Evolutionary conservation across 495 filamentous ascomycete genomes (phyloP).

Genomic region (Gamarada debralockiae): DNA sequence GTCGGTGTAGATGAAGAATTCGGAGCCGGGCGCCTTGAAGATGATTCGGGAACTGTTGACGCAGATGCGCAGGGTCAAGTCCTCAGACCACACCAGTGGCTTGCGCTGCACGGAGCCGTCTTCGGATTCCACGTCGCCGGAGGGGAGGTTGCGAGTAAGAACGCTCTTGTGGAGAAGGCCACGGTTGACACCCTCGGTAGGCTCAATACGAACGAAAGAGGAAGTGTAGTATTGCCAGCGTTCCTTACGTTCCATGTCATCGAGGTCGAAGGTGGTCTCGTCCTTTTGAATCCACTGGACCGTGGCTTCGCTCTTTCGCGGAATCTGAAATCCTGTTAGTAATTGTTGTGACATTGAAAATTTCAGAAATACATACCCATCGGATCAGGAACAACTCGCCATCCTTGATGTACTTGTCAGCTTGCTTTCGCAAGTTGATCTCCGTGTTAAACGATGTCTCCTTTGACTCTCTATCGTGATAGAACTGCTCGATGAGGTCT

Average conservation of each 20-base stretch:
- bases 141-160: conserved; percentile 71
- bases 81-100: conserved; percentile 63
- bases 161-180: conserved; percentile 60
- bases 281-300: conserved; percentile 73
- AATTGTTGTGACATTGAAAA: no score
- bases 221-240: conserved; percentile 92
- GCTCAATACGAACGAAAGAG: conserved; percentile 80
- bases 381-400: conserved; percentile 83
- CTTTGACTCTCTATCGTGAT: conserved; percentile 72
- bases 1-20: conserved; percentile 46
- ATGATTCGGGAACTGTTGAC: conserved; percentile 79
- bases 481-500: conserved; percentile 79
- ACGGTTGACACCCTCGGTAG: conserved; percentile 77
- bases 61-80: conserved; percentile 73
- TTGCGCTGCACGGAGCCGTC: conserved; percentile 40
- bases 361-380: conserved; percentile 58
- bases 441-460: conserved; percentile 81
- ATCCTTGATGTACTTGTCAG: conserved; percentile 82
- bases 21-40: conserved; percentile 63
- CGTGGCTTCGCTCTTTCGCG: conserved; percentile 52
- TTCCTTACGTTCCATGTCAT: conserved; percentile 53
- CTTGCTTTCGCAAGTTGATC: conserved; percentile 80
- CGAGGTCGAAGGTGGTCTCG: conserved; percentile 73
- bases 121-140: conserved; percentile 38
- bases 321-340: conserved; percentile 37